phyloP scores from a whole-genome alignment of 2,329 filamentous ascomycete genomes.

The Teratosphaeria pseudoeucalypti region DNA sequence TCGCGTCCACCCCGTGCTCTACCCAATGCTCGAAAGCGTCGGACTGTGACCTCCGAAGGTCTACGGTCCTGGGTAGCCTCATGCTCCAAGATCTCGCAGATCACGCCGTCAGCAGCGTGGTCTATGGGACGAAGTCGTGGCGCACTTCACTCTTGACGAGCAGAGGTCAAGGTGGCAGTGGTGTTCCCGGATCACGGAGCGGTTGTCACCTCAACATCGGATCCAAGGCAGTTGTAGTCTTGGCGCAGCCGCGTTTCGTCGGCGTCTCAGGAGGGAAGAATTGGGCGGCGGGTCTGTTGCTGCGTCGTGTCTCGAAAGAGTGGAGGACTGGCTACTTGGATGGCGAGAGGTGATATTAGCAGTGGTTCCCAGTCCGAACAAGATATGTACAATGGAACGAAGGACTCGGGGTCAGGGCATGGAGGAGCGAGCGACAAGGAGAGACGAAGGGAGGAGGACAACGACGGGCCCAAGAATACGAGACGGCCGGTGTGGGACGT shows the following conservation, averaged over 20 bases:
- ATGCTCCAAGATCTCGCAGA: conserved; percentile 2
- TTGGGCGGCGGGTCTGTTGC: not conserved
- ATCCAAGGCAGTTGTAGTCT: not conserved
- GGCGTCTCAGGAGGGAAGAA: not conserved
- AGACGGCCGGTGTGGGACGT: not conserved
- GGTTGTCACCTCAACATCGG: not conserved
- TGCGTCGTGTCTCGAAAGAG: not conserved
- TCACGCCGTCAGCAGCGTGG: not conserved
- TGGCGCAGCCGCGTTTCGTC: not conserved
- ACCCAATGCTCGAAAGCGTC: conserved; percentile 11
- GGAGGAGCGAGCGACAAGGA: not conserved
- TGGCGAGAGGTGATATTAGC: not conserved
- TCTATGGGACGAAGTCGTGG: not conserved
- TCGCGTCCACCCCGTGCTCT: conserved; percentile 11
- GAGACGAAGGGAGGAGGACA: not conserved
- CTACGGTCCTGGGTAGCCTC: conserved; percentile 8
- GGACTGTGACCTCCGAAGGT: conserved; percentile 4
- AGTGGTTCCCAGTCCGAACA: no score
- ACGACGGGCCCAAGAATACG: not conserved
- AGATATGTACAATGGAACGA: not conserved
- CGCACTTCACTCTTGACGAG: not conserved
- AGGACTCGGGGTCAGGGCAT: not conserved
- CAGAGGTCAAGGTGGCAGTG: not conserved
- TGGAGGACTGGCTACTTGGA: not conserved
- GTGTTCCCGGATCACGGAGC: no score